Evolutionary conservation across 495 filamentous ascomycete genomes (phyloP).

Genomic region (Xylaria flabelliformis): DNA sequence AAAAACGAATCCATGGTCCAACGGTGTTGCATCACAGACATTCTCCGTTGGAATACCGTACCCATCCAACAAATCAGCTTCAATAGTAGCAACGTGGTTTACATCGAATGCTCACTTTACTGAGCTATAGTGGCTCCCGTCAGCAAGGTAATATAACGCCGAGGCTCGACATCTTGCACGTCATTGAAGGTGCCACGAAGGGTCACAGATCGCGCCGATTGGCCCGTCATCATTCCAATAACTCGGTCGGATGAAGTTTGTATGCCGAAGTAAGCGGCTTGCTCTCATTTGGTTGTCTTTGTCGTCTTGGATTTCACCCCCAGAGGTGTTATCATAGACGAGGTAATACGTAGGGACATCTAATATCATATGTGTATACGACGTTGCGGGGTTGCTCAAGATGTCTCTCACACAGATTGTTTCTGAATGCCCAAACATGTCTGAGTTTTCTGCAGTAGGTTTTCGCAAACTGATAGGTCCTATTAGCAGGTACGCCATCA

Average conservation of each 20-base stretch:
- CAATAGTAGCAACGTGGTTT: neutral
- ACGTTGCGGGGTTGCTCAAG: neutral
- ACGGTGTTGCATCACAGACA: neutral
- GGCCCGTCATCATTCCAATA: neutral
- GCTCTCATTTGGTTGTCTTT: neutral
- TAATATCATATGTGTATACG: neutral
- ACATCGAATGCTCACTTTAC: no score
- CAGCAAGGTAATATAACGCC: neutral
- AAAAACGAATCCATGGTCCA: neutral
- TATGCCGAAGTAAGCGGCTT: neutral
- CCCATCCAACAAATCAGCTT: neutral
- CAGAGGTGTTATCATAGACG: neutral
- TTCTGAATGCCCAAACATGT: neutral
- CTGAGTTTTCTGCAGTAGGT: neutral
- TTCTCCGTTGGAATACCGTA: neutral
- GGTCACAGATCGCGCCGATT: neutral
- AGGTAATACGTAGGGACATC: neutral
- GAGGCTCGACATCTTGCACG: neutral
- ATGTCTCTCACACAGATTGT: neutral
- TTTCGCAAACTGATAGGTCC: neutral
- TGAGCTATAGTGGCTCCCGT: no score
- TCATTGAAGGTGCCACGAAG: neutral
- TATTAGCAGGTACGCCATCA: neutral
- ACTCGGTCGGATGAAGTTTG: neutral
- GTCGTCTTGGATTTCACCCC: neutral